These are phyloP conservation scores for Coniochaeta ligniaria DNA, from an alignment of 2,329 filamentous ascomycete species.

Conservation along the genomic window DNA sequence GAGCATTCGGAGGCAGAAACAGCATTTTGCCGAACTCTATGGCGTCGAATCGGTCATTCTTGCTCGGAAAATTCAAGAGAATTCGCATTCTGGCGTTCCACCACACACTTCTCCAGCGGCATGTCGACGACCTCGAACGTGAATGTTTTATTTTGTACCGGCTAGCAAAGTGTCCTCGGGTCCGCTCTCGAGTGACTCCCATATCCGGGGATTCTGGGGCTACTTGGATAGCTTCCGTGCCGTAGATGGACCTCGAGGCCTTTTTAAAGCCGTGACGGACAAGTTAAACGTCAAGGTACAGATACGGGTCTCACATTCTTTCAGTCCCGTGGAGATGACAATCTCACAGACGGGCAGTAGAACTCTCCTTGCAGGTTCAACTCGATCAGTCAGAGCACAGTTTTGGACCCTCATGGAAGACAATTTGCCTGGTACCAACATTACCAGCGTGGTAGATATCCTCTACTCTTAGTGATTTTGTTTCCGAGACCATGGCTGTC, in stretches of 20 bases:
- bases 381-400: no score
- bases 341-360: not conserved
- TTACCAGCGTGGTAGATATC: no score
- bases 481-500: no score
- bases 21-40: not conserved
- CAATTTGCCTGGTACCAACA: no score
- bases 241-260: slow-evolving; percentile 49
- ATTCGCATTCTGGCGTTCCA: not conserved
- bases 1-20: slow-evolving; percentile 1
- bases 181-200: slow-evolving; percentile 20
- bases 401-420: no score
- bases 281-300: slow-evolving; percentile 53
- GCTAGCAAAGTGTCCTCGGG: slow-evolving; percentile 51
- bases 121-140: not conserved
- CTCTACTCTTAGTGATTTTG: no score
- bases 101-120: not conserved
- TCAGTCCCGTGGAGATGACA: not conserved
- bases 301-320: slow-evolving; percentile 56
- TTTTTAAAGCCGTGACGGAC: slow-evolving; percentile 54
- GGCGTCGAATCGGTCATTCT: slow-evolving; percentile 3
- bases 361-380: no score
- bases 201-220: slow-evolving; percentile 48
- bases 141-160: slow-evolving; percentile 23
- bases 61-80: slow-evolving; percentile 2
- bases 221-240: slow-evolving; percentile 51